Base-by-base conservation (phyloP, 352 stramenopile genomes). In the Globisporangium lucens region DNA sequence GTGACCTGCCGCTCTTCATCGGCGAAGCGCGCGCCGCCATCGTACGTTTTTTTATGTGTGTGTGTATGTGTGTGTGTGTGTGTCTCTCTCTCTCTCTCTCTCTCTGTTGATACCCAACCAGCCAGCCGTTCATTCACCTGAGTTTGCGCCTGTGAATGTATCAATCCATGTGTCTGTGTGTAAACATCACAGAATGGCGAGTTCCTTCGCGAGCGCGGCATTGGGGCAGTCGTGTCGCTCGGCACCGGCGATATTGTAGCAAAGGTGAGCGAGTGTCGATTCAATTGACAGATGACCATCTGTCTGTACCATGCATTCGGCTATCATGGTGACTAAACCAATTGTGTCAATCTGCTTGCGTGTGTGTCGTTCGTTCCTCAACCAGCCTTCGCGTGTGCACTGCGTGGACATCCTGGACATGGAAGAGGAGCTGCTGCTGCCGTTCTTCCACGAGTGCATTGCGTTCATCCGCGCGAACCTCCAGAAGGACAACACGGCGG, bases 321-420 rank as follows among this genome's bases (percentile, higher is more conserved):
- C 35, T 41, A 41, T 41, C 35, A 41, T 41, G 35, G 12, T 41
- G 35, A 41, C 35, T 41, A 41, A 10, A 13, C 35, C 35, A 15
- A 13, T 13, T 9, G 35, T 41, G 12, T 41, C 10, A 41, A 41
- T 41, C 35, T 41, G 35, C 35, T 4, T 41, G 24, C 35, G 35
- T 41, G 35, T 41, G 35, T 41, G 35, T 10, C 35, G 35, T 9
- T 24, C 20, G 20, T 29, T 64, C 30, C n/a, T 57, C 15, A 22
- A 15, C 12, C 9, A 57, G 66, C 43, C 55, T 24, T 22, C 58
- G 87, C 70, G 51, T 47, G 58, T 82, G 72, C 61, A 67, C 76
- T 41, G 73, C 85, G 74, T 94, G 29, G 83, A 89, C 60, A 81
- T 94, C 30, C 56, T 94, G 27, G 85, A 94, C 58, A 86, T 92